These are phyloP conservation scores for Gonapodya sp. DNA, from an alignment of 192 early-diverging fungal species.

Conservation along the genomic window DNA sequence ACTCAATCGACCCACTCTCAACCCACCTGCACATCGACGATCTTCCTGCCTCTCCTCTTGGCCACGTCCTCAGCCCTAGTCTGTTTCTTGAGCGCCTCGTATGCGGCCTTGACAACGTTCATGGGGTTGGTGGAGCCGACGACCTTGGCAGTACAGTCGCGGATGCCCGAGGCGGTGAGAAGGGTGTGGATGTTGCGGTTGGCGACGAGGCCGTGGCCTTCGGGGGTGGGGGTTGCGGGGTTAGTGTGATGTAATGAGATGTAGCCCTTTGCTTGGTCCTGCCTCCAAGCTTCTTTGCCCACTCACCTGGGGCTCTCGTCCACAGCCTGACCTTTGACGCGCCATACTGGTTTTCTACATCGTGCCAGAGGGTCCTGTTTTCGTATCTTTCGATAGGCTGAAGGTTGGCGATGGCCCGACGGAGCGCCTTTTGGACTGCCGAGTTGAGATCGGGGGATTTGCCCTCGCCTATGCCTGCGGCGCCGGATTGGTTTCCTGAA, in stretches of 20 bases:
- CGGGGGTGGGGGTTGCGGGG: neutral
- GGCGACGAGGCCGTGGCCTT: constrained; percentile 90
- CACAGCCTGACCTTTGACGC: constrained; percentile 70
- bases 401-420: constrained; percentile 81
- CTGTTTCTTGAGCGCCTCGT: constrained; percentile 77
- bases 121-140: constrained; percentile 88
- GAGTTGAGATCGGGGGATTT: constrained; percentile 64
- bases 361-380: constrained; percentile 80
- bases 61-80: constrained; percentile 79
- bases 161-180: constrained; percentile 84
- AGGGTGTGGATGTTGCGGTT: constrained; percentile 93
- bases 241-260: neutral
- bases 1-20: too few species aligned
- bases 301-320: constrained; percentile 74
- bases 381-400: constrained; percentile 77
- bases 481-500: constrained; percentile 68
- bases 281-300: neutral
- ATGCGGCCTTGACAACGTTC: constrained; percentile 96
- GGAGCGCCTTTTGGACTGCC: constrained; percentile 82
- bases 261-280: neutral
- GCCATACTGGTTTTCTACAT: constrained; percentile 83
- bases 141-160: constrained; percentile 84
- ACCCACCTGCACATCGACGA: constrained; percentile 80
- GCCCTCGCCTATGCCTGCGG: constrained; percentile 89
- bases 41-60: constrained; percentile 68